phyloP scores from a whole-genome alignment of 768 basidiomycete species.

The Daedaleopsis nitida region DNA sequence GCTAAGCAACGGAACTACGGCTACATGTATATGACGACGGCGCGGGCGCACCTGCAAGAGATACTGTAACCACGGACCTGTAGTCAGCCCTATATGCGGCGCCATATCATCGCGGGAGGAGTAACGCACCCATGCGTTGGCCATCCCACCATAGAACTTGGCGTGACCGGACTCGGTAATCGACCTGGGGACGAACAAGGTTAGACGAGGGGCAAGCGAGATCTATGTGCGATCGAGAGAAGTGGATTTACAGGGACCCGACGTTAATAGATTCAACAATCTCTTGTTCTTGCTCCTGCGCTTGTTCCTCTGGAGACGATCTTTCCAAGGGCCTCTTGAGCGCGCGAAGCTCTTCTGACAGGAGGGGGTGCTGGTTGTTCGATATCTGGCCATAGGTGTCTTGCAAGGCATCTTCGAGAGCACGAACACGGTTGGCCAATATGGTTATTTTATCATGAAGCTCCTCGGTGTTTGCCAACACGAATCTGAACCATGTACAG shows the following conservation, averaged over 20 bases:
- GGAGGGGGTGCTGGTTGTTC: conserved; percentile 54
- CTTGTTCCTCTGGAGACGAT: conserved; percentile 49
- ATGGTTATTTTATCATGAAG: conserved; percentile 69
- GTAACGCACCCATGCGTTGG: conserved; percentile 66
- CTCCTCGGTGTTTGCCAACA: conserved; percentile 69
- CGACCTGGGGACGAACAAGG: conserved; percentile 42
- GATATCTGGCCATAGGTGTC: conserved; percentile 52
- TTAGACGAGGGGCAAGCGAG: conserved; percentile 9
- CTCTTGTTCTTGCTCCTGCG: conserved; percentile 42
- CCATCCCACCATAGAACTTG: conserved; percentile 65
- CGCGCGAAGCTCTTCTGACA: conserved; percentile 60
- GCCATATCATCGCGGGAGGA: not conserved
- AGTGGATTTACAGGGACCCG: conserved; percentile 55
- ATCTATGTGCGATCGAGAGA: conserved; percentile 6
- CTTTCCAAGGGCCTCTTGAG: conserved; percentile 71
- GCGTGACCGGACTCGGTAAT: conserved; percentile 64
- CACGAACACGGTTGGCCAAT: conserved; percentile 61
- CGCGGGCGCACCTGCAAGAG: conserved; percentile 56
- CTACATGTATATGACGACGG: not conserved
- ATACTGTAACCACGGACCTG: conserved; percentile 43
- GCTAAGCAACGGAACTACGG: conserved; percentile 9
- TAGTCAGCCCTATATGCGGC: conserved; percentile 11
- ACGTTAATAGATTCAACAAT: conserved; percentile 59
- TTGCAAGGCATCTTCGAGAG: conserved; percentile 68
- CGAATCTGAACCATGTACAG: conserved; percentile 46